Base-by-base conservation (phyloP, 2,329 filamentous ascomycete species). In the Colletotrichum ledebouriae region DNA sequence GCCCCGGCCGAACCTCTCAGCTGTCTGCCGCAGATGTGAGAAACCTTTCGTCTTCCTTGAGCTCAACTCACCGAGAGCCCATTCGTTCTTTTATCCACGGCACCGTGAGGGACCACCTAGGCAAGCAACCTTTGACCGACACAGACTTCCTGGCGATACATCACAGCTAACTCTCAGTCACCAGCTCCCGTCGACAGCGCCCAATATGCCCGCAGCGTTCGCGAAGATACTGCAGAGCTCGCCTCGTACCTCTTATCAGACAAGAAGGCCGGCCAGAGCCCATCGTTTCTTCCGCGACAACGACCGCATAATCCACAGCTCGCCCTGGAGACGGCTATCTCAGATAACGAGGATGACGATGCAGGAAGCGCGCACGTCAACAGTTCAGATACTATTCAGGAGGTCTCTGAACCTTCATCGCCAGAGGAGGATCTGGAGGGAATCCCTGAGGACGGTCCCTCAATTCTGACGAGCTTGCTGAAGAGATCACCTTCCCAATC, bases 221-320 rank as follows among this genome's bases (percentile, higher is more conserved):
- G 94, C 71, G 91, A 96, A 79, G 91, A 96, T 76, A 97, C 94
- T 2, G 93, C 94, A 59, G 93, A 97, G 79, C 85, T 97, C 64
- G 94, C 94, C 49, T 93, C 89, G 17, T 94, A 94, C 76, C 90
- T 93, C 57, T 86, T 97, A 33, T 90, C 90, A 44, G 89, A 92
- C 73, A 85, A 86, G 73, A 80, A 84, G 65, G 77, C 80, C 66
- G 77, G 77, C 37, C 80, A 78, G 49, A 81, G 77, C 69, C 79
- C 83, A 4, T 80, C 82, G 10, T 85, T 88, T 67, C 78, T 88
- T 50, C 72, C 73, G 39, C 79, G 77, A 53, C 76, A 77, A 62
- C 78, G 77, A 52, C 79, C 80, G 17, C 75, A 73, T 44, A 78
- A 78, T 2, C 75, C 77, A 17, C 76, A 75, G 34, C 69, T 73